Evolutionary conservation across 225 moss, liverwort and hornwort genomes (phyloP).

Genomic region (Antitrichia curtipendula): DNA sequence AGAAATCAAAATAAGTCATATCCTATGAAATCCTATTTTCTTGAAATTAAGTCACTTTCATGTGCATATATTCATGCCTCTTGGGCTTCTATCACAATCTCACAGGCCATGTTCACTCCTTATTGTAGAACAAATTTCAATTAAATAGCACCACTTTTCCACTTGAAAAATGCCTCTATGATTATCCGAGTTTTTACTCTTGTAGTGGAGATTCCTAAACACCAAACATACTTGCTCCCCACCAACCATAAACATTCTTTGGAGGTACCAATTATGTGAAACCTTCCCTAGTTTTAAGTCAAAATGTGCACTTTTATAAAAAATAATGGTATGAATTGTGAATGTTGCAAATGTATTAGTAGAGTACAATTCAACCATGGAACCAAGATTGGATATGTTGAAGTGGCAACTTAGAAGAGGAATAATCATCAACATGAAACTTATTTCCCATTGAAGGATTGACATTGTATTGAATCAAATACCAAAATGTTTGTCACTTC

Average conservation of each 20-base stretch:
- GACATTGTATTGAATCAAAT: background rate
- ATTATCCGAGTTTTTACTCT: background rate
- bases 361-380: no score
- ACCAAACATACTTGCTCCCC: background rate
- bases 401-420: background rate
- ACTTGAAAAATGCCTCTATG: background rate
- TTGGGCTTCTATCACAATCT: no score
- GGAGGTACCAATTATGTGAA: background rate
- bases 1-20: background rate
- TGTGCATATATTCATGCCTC: background rate
- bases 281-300: fast-evolving
- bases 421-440: background rate
- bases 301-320: no score
- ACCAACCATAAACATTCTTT: background rate
- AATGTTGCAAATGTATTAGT: no score
- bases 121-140: background rate
- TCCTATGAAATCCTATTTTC: background rate
- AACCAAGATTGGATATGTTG: background rate
- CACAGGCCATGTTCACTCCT: fast-evolving
- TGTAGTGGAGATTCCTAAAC: background rate
- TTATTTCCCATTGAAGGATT: background rate
- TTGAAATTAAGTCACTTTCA: background rate
- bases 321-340: fast-evolving
- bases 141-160: fast-evolving
- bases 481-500: background rate